Evolutionary conservation across 805 yeast genomes (phyloP), one percentile per base, ranked within the genome.

Genomic region (Saccharomyces cerevisiae): DNA sequence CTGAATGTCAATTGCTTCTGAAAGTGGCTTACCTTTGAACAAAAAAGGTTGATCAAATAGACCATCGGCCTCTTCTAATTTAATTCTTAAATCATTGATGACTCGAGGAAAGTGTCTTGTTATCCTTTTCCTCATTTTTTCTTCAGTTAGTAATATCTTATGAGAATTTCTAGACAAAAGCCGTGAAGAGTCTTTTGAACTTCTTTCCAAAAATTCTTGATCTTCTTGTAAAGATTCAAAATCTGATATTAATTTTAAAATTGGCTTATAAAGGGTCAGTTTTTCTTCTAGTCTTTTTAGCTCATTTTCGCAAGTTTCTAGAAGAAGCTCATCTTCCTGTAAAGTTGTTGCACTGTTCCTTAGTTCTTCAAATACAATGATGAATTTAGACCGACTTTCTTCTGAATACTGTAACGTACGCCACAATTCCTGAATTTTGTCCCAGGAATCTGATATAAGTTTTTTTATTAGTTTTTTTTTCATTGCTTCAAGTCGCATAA

Each of bases 121-220:
- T 6, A 91, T 75, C 52, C 79, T 78, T 60, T 85, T 85, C 53
- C 97, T 74, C 43, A 83, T 74, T 63, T 78, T 84, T 65, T 90
- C 97, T 66, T 92, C 99, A 54, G 85, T 79, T 54, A 87, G 75
- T 55, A 92, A 72, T 26, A 91, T 84, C 56, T 83, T 84, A 58
- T 92, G 91, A 1, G 90, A 85, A 61, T 86, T 84, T 63, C 87
- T 81, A 57, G 85, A 81, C 48, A 86, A 69, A 47, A 91, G 75
- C 57, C 98, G 77, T 0, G 92, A 82, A 0, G 97, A 83, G 66
- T 92, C 94, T 62, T 82, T 84, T 1, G 86, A 79, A 3, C 94
- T 82, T 57, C 82, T 85, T 41, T 78, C 84, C 41, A 94, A 76
- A 49, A 79, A 79, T 1, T 67, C 59, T 56, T 85, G 86, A 59